A percentile compares a stretch with the other conserved stretches of the same genome.
Evolutionary conservation across 2,329 filamentous ascomycete species (phyloP).

Genomic region (Pseudogymnoascus sp.): DNA sequence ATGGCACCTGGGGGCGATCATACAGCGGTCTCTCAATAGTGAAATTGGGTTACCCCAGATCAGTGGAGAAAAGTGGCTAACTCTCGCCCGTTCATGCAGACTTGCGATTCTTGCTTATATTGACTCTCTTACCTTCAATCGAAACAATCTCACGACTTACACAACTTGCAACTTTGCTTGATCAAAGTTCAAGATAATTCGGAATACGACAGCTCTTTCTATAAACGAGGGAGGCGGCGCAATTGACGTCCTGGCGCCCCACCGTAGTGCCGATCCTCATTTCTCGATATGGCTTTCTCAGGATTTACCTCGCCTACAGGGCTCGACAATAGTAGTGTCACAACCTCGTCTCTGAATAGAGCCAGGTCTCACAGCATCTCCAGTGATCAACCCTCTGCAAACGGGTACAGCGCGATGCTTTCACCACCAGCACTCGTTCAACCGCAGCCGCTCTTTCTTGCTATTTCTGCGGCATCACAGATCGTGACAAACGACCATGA

Average conservation of each 20-base stretch:
- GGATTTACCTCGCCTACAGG: constrained; percentile 3
- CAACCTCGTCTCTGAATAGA: neutral
- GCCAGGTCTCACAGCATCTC: constrained; percentile 49
- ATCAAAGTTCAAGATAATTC: constrained; percentile 1
- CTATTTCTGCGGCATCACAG: constrained; percentile 77
- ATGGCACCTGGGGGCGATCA: neutral
- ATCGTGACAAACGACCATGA: constrained; percentile 86
- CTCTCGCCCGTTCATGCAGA: neutral
- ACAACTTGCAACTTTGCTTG: neutral
- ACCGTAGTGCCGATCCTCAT: neutral
- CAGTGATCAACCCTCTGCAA: constrained; percentile 59
- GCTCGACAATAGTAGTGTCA: neutral
- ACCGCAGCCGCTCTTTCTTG: constrained; percentile 80
- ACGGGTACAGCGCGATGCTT: constrained; percentile 47
- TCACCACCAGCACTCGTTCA: constrained; percentile 60
- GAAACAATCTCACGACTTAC: neutral
- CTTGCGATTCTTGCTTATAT: neutral
- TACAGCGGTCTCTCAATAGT: neutral
- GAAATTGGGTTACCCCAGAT: constrained; percentile 4
- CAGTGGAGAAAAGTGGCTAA: constrained; percentile 5
- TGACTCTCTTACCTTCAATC: neutral
- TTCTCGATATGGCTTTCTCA: constrained; percentile 1
- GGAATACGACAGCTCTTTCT: neutral
- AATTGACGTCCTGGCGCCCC: constrained; percentile 6
- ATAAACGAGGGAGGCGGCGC: neutral